Base-by-base conservation (phyloP, 108 stramenopile genomes). In the Aureococcus anophagefferens region DNA sequence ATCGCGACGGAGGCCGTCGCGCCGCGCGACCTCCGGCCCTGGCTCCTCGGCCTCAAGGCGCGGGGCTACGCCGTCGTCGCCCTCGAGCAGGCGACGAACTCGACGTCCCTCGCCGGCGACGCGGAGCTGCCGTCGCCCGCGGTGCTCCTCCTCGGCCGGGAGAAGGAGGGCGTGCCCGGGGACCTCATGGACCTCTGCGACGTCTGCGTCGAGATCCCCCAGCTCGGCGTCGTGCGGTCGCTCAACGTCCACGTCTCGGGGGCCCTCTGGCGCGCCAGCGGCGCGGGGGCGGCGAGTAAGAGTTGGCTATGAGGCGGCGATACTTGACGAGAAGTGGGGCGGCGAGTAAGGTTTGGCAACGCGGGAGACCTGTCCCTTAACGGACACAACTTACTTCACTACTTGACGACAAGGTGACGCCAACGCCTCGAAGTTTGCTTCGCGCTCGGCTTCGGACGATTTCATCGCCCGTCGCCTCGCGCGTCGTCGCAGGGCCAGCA, bases 171-270 rank as follows among this genome's bases (percentile, higher is more conserved):
- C 5, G 86, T 96, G 11, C 94, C 94, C 0, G 89, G 94, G 0
- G 84, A 92, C 37, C 89, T 89, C 64, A 78, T 98, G 28, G 83
- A 91, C 30, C 83, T 87, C 37, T 90, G 95, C 36, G 96, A 98
- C 69, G 72, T 85, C n/a, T 94, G 94, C 74, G 87, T 94, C 46
- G 94, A 98, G 76, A 94, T 98, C 70, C 96, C 96, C 21, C 96
- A 98, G 76, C 81, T 92, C 33, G 96, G 96, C 25, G 92, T 98
- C 68, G 92, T 89, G 69, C 83, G 96, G 13, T 90, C 89, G 34
- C 77, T 98, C 35, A 98, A 98, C 70, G 96, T 96, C n/a, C 96
- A 98, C 69, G 96, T 96, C 14, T 81, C 84, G 33, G 94, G 92
- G 31, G 91, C 95, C 21, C 83, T 98, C 30, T n/a, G n/a, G n/a